These are phyloP conservation scores for Brachypodium distachyon DNA, from an alignment of 202 grass and related monocot species.

Conservation along the genomic window DNA sequence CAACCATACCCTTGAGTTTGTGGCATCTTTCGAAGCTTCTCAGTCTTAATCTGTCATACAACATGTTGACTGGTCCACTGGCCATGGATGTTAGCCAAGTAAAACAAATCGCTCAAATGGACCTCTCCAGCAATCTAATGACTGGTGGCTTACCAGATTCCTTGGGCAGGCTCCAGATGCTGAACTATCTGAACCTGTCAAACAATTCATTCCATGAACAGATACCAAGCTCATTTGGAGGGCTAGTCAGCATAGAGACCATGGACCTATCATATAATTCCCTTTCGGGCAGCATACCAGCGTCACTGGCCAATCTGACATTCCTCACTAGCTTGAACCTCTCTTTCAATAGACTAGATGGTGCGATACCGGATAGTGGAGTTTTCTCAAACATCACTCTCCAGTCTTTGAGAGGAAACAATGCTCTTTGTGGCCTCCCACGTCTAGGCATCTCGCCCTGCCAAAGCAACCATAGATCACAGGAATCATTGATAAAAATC, in stretches of 20 bases:
- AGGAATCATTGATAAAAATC: background rate
- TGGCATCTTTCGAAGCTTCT: background rate
- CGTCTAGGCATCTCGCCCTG: background rate
- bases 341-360: conserved; percentile 46
- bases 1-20: background rate
- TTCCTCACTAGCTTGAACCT: conserved; percentile 43
- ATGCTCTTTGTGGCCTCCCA: conserved; percentile 31
- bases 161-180: conserved; percentile 32
- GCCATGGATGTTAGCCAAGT: background rate
- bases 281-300: conserved; percentile 32
- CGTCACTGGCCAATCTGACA: conserved; percentile 32
- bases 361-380: conserved; percentile 31
- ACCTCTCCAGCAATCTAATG: conserved; percentile 31
- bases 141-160: conserved; percentile 35
- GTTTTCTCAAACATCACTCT: conserved; percentile 2
- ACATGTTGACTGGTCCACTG: background rate
- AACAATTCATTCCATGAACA: conserved; percentile 40
- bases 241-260: conserved; percentile 28
- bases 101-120: conserved; percentile 2
- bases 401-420: conserved; percentile 43
- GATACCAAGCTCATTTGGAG: conserved; percentile 37
- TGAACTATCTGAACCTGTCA: conserved; percentile 30
- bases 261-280: conserved; percentile 42
- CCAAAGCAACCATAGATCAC: background rate
- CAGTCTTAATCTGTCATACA: background rate